Conservation (phyloP, 768 basidiomycete genomes). For the Boletus tomentosulus region DNA sequence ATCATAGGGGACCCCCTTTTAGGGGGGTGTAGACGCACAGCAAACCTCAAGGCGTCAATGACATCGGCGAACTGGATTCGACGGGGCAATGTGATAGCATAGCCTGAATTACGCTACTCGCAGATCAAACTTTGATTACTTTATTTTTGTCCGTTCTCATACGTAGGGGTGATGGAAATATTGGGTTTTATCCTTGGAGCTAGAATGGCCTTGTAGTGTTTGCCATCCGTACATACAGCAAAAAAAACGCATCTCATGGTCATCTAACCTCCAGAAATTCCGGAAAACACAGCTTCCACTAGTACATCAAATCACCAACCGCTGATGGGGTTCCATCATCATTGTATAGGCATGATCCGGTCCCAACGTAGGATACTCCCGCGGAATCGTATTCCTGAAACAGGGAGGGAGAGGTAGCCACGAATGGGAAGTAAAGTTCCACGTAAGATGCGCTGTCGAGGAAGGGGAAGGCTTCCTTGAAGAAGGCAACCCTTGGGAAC, state of each 20-base stretch:
- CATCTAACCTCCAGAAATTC: not conserved
- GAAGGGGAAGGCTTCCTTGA: conserved; percentile 33
- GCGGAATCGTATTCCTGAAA: conserved; percentile 15
- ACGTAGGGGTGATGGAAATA: not conserved
- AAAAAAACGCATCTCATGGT: not conserved
- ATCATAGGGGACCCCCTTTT: not conserved
- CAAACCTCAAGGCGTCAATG: no score
- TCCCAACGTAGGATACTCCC: conserved; percentile 19
- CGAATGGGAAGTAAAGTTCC: conserved; percentile 35
- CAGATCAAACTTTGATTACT: no score
- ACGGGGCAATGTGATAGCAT: no score
- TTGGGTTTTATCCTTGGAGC: not conserved
- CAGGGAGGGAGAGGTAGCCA: conserved; percentile 31
- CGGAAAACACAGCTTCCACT: not conserved
- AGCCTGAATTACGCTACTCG: no score
- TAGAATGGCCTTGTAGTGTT: not conserved
- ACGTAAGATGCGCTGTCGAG: conserved; percentile 32
- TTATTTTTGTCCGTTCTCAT: no score
- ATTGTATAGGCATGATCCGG: conserved; percentile 32
- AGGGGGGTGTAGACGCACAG: no score
- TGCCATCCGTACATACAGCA: not conserved
- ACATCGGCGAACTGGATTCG: no score
- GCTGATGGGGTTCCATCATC: conserved; percentile 25
- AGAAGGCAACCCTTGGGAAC: conserved; percentile 28
- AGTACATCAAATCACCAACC: conserved; percentile 24